A percentile compares a stretch with the other conserved stretches of the same genome.
Evolutionary conservation across 371 early-diverging fungal species (phyloP).

Genomic region (Mortierella sp.): DNA sequence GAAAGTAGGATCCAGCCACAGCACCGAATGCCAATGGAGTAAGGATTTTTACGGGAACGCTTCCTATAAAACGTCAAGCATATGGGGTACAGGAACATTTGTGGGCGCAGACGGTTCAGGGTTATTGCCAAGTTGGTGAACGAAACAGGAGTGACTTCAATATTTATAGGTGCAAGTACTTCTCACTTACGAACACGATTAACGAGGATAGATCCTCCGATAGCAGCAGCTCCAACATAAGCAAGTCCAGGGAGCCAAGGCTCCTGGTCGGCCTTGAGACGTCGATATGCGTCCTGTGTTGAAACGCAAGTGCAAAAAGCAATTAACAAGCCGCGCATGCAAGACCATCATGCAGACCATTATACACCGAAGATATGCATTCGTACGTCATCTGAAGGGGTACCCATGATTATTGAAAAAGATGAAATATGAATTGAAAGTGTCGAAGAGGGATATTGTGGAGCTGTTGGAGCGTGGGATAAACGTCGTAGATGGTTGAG

Average conservation of each 20-base stretch:
- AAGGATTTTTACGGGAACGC: conserved; percentile 33
- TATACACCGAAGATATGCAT: no score
- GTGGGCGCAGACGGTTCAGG: no score
- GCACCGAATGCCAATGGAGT: conserved; percentile 45
- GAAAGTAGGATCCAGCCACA: conserved; percentile 32
- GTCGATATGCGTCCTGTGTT: conserved; percentile 9
- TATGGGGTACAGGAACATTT: no score
- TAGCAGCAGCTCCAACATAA: conserved; percentile 36
- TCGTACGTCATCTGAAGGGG: no score
- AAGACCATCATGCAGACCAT: no score
- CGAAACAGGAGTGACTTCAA: neutral
- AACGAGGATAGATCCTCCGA: conserved; percentile 35
- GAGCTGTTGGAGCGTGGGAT: no score
- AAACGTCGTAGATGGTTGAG: no score
- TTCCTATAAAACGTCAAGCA: conserved; percentile 16
- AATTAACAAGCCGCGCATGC: no score
- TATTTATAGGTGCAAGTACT: neutral
- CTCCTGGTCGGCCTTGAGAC: conserved; percentile 26
- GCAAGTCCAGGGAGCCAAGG: conserved; percentile 34
- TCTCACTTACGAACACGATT: conserved; percentile 27
- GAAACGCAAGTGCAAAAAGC: neutral
- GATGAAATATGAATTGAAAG: no score
- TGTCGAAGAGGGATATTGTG: no score
- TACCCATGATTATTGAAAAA: no score
- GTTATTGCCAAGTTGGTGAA: no score